Percentiles rank a stretch among this genome's conserved stretches.
Evolutionary conservation across 805 yeast species (phyloP).

Genomic region (Zygotorulaspora sp.): DNA sequence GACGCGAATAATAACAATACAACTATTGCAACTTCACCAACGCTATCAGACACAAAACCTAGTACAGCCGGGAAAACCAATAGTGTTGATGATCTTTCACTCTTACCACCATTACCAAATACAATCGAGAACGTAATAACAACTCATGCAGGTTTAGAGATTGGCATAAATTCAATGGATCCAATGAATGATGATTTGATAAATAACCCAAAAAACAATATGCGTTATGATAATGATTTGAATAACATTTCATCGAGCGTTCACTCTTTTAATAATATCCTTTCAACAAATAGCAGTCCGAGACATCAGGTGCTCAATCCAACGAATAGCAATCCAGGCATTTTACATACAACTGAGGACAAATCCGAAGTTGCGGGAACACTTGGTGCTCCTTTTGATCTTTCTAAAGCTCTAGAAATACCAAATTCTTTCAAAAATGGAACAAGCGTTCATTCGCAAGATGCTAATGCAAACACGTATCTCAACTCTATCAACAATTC

Average conservation of each 20-base stretch:
- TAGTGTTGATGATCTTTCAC: conserved; percentile 20
- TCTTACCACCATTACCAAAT: conserved; percentile 26
- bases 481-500: conserved; percentile 1
- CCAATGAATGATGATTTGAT: not conserved
- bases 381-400: conserved; percentile 24
- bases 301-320: too few relatives aligned
- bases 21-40: not conserved
- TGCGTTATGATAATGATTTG: not conserved
- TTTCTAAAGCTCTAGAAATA: conserved; percentile 33
- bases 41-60: not conserved
- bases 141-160: conserved; percentile 2
- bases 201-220: not conserved
- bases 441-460: conserved; percentile 4
- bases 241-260: not conserved
- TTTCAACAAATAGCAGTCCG: too few relatives aligned
- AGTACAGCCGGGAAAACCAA: conserved; percentile 6
- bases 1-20: not conserved
- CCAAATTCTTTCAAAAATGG: conserved; percentile 10
- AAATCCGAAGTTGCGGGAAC: not conserved
- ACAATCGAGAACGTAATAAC: conserved; percentile 10
- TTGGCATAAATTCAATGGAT: not conserved
- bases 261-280: not conserved
- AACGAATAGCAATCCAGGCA: not conserved
- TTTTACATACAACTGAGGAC: not conserved
- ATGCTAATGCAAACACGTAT: not conserved